Percentiles rank a stretch among this genome's conserved stretches.
These are phyloP conservation scores for Discostella stelligeroides DNA, from an alignment of 108 stramenopile species.

Conservation along the genomic window DNA sequence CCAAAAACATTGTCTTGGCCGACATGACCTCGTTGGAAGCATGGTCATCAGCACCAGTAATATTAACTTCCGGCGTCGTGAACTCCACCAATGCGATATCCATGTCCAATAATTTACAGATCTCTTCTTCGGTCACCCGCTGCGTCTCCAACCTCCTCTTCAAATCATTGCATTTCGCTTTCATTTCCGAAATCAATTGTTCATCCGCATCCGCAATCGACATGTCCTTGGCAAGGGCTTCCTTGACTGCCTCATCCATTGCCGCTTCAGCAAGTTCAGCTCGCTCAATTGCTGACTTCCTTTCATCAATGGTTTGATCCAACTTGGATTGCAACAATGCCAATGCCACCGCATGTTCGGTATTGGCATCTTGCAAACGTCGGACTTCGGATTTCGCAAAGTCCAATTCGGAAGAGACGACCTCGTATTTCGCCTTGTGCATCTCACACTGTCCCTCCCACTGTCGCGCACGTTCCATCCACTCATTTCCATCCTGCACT, in stretches of 20 bases:
- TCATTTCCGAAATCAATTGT: neutral
- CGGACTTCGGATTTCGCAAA: slow-evolving; percentile 1
- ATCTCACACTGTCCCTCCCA: neutral
- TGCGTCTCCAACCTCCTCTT: slow-evolving; percentile 1
- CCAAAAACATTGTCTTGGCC: neutral
- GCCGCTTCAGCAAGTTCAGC: neutral
- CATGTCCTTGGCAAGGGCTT: neutral
- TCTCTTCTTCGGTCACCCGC: slow-evolving; percentile 3
- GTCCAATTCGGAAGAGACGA: slow-evolving; percentile 4
- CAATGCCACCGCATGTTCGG: neutral
- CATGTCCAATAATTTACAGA: slow-evolving; percentile 17
- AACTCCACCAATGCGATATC: neutral
- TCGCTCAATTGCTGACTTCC: neutral
- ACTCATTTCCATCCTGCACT: too few relatives aligned
- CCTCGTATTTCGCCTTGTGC: neutral
- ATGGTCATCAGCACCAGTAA: too few relatives aligned
- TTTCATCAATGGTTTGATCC: slow-evolving; percentile 6
- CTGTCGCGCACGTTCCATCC: too few relatives aligned
- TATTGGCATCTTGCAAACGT: neutral
- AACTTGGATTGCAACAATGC: slow-evolving; percentile 16
- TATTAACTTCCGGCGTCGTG: too few relatives aligned
- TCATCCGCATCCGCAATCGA: neutral
- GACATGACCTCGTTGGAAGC: slow-evolving; percentile 1
- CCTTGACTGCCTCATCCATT: slow-evolving; percentile 7
- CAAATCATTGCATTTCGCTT: slow-evolving; percentile 6